Base-by-base conservation (phyloP, 2,329 filamentous ascomycete species). In the Alternaria novae-zelandiae region DNA sequence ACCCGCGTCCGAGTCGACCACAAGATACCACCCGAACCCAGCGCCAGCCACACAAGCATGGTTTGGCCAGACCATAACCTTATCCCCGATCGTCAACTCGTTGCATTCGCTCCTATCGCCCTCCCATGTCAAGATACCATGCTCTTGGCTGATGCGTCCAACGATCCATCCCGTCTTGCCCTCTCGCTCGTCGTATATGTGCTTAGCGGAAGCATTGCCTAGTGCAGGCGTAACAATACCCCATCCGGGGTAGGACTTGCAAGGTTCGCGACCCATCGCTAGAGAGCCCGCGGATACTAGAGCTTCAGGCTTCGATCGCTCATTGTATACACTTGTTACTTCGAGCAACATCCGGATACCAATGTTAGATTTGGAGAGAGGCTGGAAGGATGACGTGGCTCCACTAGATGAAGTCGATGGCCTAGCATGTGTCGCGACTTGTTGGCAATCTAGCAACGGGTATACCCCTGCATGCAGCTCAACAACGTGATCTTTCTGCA, bases 381-480 rank as follows among this genome's bases (percentile, higher is more conserved):
- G 21, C 51, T 70, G 68, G 49, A 76, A 72, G 9, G 65, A 65
- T 9, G 56, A 57, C 26, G 41, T 64, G 7, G 61, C 21, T 13
- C 50, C 47, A 13, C 68, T 68, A 21, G 70, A 59, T 0, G 77
- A 71, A 9, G 51, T 46, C 10, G 57, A 11, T 4, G 84, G 83
- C 0, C 86, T 79, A 5, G 91, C 89, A 70, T 90, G 87, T 0
- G 91, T 92, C 1, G 91, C 89, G 2, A 95, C 83, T 77, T 96
- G 92, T 77, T 96, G 92, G 70, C 94, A 83, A 77, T 96, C 92
- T 9, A 95, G 85, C 4, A 89, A 83, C 0, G 91, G 88, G 74
- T 94, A 95, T 3, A 92, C 90, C 28, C 91, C 91, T 0, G 91
- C 91, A 75, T 94, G 92, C 2, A 93, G 82, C 75, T 94, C 91